phyloP scores from a whole-genome alignment of 2,329 filamentous ascomycete genomes.

The Epichloe elymi region DNA sequence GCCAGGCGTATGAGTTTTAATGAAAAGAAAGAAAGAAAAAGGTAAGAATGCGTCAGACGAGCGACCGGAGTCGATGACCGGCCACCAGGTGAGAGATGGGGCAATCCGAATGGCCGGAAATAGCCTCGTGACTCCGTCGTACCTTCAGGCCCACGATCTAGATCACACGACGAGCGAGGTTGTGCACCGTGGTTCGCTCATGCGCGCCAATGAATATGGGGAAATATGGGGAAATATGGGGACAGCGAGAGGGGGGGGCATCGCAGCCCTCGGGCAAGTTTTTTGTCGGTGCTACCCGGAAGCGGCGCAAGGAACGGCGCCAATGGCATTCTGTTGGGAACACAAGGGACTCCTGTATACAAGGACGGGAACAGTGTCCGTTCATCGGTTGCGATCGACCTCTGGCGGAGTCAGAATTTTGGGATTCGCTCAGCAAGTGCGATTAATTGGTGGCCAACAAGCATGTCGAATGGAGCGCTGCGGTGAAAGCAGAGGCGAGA shows the following conservation, averaged over 20 bases:
- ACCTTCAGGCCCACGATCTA: neutral
- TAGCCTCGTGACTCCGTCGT: neutral
- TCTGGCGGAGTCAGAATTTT: too few species aligned
- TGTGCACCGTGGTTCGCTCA: neutral
- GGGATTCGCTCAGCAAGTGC: too few species aligned
- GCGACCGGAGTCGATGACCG: too few species aligned
- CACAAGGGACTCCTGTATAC: too few species aligned
- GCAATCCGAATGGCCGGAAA: neutral
- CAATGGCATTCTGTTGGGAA: too few species aligned
- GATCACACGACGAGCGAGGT: neutral
- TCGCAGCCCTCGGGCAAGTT: too few species aligned
- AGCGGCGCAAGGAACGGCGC: neutral
- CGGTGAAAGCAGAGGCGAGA: too few species aligned
- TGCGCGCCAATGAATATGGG: neutral
- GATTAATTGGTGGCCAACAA: too few species aligned
- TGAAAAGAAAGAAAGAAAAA: too few species aligned
- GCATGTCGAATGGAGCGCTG: too few species aligned
- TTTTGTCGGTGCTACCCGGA: neutral
- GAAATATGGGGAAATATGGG: neutral
- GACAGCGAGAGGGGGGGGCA: neutral
- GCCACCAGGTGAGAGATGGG: too few species aligned
- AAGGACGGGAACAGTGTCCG: neutral
- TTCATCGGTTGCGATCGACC: neutral
- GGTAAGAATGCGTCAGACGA: too few species aligned
- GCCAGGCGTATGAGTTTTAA: neutral